phyloP scores from a whole-genome alignment of 179 eudicot species.

The Actinidia arguta region DNA sequence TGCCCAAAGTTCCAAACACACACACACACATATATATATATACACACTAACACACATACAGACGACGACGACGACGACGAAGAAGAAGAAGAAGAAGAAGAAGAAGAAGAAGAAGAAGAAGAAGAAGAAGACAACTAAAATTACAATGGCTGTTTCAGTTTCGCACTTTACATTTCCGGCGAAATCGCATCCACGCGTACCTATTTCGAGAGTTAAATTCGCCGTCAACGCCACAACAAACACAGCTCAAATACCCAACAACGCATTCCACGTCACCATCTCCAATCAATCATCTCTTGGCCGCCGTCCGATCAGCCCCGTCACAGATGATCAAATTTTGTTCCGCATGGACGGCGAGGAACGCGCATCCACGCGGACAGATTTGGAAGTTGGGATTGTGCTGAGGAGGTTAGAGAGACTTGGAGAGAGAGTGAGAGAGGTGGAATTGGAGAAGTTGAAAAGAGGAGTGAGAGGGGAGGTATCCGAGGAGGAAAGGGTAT shows the following conservation, averaged over 20 bases:
- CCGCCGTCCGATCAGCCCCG: neutral
- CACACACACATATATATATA: neutral
- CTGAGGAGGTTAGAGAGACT: conserved; percentile 16
- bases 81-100: no score
- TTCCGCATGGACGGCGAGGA: neutral
- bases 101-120: no score
- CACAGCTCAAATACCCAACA: neutral
- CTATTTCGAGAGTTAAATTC: neutral
- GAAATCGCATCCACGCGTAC: neutral
- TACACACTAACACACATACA: neutral
- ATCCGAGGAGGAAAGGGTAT: neutral
- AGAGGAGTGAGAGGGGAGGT: neutral
- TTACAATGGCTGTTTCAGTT: neutral
- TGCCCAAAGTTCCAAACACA: neutral
- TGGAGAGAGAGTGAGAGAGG: conserved; percentile 11
- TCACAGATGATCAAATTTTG: neutral
- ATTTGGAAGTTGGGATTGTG: neutral
- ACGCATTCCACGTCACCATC: no score
- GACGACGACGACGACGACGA: no score
- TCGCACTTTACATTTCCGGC: neutral
- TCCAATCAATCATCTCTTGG: no score
- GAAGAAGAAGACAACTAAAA: no score
- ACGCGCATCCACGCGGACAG: neutral
- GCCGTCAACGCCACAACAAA: neutral
- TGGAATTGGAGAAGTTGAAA: conserved; percentile 11